Evolutionary conservation across 1,284 basidiomycete genomes (phyloP), one percentile per base, ranked within the genome.

Genomic region (Leccinum pallidistipes): DNA sequence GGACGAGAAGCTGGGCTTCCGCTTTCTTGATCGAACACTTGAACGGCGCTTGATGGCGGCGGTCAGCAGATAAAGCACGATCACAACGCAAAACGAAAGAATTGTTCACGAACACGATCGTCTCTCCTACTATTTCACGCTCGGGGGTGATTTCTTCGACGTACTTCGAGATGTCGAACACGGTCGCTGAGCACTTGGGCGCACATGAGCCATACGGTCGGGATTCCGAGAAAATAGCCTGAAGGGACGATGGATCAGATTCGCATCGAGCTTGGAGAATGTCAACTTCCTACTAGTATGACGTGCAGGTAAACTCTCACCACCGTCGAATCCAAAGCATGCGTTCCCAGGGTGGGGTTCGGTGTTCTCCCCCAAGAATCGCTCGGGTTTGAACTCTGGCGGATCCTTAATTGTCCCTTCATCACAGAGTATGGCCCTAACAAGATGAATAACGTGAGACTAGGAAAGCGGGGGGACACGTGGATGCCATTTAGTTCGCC

Each of bases 261-360:
- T 7, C 2, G 32, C 34, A 2, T 45, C 3, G 7, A 12, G 5
- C 6, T 5, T 38, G 14, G 7, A 38, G 3, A 38, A 21, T 21
- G 10, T 51, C 24, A 24, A 5, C 5, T 16, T 21, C 18, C 14
- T 21, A 3, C 2, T 3, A n/a, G 24, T 27, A 27, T 16, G 40
- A 27, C 32, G 24, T 50, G 7, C 24, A 16, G 6, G 49, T 40
- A 5, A 69, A 50, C 56, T 8, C 79, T 64, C 64, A 81, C 83
- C 83, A 77, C 68, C 84, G 78, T 59, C 84, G 63, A 84, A 83
- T 11, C 83, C 83, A 71, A 84, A 85, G 61, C 78, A 79, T 34
- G 80, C 63, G 62, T 76, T 76, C 54, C 79, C 77, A 61, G 85
- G 83, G 72, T 85, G 82, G 5, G 71, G 73, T 65, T 86, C 81